Percentiles rank a stretch among this genome's conserved stretches.
Evolutionary conservation across 2,329 filamentous ascomycete genomes (phyloP).

Genomic region (Paradendryphiella salina): DNA sequence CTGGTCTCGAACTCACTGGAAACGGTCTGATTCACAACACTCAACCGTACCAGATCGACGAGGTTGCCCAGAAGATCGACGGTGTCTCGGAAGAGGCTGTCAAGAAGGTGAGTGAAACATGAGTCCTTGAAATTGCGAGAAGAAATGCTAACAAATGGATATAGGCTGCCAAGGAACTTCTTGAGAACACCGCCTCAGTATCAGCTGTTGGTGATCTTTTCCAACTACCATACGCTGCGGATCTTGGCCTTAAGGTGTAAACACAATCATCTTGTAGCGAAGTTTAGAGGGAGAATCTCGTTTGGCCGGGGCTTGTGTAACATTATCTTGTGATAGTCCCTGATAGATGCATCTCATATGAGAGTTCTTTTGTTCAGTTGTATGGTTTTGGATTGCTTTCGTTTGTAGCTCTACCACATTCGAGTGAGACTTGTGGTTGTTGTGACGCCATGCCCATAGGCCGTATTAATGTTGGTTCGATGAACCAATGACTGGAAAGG

Average conservation of each 20-base stretch:
- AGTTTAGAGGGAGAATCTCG: constrained; percentile 37
- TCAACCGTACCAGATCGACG: constrained; percentile 81
- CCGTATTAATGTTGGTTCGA: too few species aligned
- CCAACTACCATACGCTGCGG: constrained; percentile 87
- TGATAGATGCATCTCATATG: constrained; percentile 47
- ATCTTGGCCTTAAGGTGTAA: constrained; percentile 94
- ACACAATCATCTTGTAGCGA: constrained; percentile 45
- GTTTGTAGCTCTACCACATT: neutral
- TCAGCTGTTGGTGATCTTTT: constrained; percentile 89
- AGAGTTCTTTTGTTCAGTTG: constrained; percentile 38
- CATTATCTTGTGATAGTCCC: constrained; percentile 49
- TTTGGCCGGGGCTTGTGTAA: constrained; percentile 44
- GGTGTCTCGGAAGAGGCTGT: constrained; percentile 81
- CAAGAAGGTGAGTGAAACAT: constrained; percentile 61
- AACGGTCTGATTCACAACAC: constrained; percentile 78
- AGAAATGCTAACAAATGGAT: neutral
- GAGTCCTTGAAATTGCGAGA: constrained; percentile 49
- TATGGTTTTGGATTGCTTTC: too few species aligned
- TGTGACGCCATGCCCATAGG: neutral
- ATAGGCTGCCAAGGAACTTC: constrained; percentile 83
- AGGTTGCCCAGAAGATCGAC: constrained; percentile 77
- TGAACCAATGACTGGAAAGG: too few species aligned
- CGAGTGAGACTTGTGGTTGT: neutral
- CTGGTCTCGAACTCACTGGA: constrained; percentile 81
- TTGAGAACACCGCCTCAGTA: constrained; percentile 87